Percentiles rank a stretch among this genome's conserved stretches.
These are phyloP conservation scores for Dendrobium catenatum DNA, from an alignment of 106 monocot species.

Conservation along the genomic window DNA sequence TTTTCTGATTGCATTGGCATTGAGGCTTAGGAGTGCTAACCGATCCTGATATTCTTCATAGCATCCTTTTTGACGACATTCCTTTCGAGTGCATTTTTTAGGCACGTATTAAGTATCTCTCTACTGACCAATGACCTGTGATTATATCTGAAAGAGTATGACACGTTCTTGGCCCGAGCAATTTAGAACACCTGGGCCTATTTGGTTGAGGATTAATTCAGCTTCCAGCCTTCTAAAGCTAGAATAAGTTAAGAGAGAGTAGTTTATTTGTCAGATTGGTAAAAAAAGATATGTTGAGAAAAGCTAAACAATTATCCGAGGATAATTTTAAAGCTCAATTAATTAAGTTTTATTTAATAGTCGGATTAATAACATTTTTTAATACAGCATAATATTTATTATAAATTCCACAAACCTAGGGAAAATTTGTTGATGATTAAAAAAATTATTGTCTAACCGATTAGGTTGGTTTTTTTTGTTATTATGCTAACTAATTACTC, in stretches of 20 bases:
- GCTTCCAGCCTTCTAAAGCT: neutral
- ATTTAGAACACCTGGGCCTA: neutral
- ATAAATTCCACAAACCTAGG: neutral
- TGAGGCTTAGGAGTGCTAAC: neutral
- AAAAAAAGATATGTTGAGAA: neutral
- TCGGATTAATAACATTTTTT: neutral
- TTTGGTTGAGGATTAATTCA: neutral
- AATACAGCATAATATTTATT: neutral
- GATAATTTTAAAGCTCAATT: neutral
- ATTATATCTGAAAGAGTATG: neutral
- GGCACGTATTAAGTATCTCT: neutral
- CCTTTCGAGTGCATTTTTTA: neutral
- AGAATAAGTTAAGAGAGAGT: neutral
- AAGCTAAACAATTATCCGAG: neutral
- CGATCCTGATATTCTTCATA: neutral
- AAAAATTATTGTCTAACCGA: too few species aligned
- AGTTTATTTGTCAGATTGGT: neutral
- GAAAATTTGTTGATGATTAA: neutral
- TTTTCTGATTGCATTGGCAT: neutral
- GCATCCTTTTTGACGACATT: neutral
- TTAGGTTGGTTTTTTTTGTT: too few species aligned
- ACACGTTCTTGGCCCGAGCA: neutral
- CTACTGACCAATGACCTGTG: neutral
- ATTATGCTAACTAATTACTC: too few species aligned
- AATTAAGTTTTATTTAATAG: neutral